Evolutionary conservation across 1,284 basidiomycete genomes (phyloP), one percentile per base, ranked within the genome.

Genomic region (Entoloma clypeatum): DNA sequence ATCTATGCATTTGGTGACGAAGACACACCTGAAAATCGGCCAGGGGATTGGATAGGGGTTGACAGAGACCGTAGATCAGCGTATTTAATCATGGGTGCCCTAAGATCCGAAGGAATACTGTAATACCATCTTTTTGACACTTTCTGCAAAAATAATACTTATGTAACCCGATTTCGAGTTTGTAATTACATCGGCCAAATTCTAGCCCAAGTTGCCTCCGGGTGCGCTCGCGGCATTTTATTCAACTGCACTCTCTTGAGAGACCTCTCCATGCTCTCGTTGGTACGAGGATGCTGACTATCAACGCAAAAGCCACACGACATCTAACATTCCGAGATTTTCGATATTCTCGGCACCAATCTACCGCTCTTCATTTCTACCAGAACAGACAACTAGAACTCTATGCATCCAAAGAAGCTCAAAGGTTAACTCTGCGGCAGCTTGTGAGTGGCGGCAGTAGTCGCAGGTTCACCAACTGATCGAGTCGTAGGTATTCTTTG

Each of bases 351-450:
- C 52, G 52, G n/a, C 41, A 19, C 26, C 57, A 65, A 49, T 75
- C 76, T n/a, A 74, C 72, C 11, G 68, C 73, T 13, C 60, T 73
- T 9, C 85, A 89, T 53, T 93, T 93, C 59, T 93, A 93, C 58
- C 84, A 88, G 53, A 93, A 92, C 56, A 77, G 77, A 52, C 86
- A 89, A 40, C 67, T 93, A 35, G 91, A 92, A 52, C 65, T 83
- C 5, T 92, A 88, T 74, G 89, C 89, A 1, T 73, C 80, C 21
- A 83, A 77, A 55, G 74, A 85, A 43, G 80, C 87, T 0, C 79
- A 84, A 43, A 70, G 82, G 36, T 67, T 92, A 52, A 88, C 86
- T 11, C 68, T 93, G 21, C 72, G 90, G 37, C 91, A 93, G 57
- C 73, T 93, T 57, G 88, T 92, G 67, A 51, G 71, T 56, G 10